Conservation (phyloP, 1,284 basidiomycete genomes). For the Tilletia horrida region DNA sequence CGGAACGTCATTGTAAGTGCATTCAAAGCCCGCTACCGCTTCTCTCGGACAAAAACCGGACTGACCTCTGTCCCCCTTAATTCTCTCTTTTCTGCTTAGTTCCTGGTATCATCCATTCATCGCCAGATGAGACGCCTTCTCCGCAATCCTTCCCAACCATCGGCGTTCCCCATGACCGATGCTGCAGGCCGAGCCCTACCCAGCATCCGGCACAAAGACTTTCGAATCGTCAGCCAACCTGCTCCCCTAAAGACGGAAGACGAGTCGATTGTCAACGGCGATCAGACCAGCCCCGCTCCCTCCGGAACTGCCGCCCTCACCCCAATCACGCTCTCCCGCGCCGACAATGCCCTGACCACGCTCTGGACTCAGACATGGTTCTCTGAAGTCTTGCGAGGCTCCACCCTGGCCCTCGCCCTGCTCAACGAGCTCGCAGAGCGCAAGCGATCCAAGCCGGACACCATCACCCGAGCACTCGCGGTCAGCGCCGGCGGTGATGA, state of each 20-base stretch:
- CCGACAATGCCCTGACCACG: background rate
- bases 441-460: background rate
- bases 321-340: background rate
- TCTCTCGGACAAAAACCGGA: no score
- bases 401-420: conserved; percentile 6
- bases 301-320: background rate
- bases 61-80: no score
- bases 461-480: no score
- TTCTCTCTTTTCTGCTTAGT: conserved; percentile 10
- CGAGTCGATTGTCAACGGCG: background rate
- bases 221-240: conserved; percentile 6
- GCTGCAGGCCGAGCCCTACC: background rate
- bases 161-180: background rate
- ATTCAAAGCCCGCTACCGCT: background rate
- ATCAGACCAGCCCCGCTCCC: background rate
- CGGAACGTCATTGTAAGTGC: conserved; percentile 15
- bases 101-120: conserved; percentile 12
- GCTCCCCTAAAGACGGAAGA: background rate
- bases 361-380: conserved; percentile 14
- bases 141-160: background rate
- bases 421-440: conserved; percentile 9
- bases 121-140: conserved; percentile 3
- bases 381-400: conserved; percentile 4
- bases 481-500: no score
- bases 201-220: background rate